Base-by-base conservation (phyloP, 768 basidiomycete species). In the Artomyces pyxidatus region DNA sequence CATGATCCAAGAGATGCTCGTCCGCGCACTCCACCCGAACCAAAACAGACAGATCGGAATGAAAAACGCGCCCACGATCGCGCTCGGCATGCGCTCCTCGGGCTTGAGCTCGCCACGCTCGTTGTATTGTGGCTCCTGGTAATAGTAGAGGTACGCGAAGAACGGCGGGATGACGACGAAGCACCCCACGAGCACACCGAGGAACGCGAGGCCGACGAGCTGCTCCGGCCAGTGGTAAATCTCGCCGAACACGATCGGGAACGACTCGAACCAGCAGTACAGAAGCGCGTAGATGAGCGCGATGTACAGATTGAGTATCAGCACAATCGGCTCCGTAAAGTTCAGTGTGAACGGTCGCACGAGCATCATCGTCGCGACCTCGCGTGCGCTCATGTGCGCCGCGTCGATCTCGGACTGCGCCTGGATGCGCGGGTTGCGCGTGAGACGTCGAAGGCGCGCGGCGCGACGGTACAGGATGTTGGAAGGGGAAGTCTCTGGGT, bases 41-140 rank as follows among this genome's bases (percentile, higher is more conserved):
- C 61, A 58, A 45, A 68, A 62, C 48, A 68, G 48, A 23, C 58
- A 60, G 12, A 60, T 59, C 7, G 65, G 65, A 17, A 68, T 61
- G 54, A 63, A 59, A 29, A 63, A 46, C 29, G 56, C 58, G 32
- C 61, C 64, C 19, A 65, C 45, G 41, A 68, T 58, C 14, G 62
- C 64, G 22, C 61, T 46, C n/a, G 61, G 61, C 39, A 68, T 59
- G 21, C 59, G 59, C 28, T 56, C 52, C 48, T 66, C 64, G 1
- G 64, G 62, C 39, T 41, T 12, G 22, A 41, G 12, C 5, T 23
- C 22, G 14, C 39, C 39, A 4, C 22, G 16, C 39, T 41, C 39
- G 17, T 17, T 19, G 22, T 41, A 23, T 21, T 12, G n/a, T 12
- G 39, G 39, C 39, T 41, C 39, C 39, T 41, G 39, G 39, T 19